phyloP scores from a whole-genome alignment of 495 filamentous ascomycete species.

The Penicillium coffeae region DNA sequence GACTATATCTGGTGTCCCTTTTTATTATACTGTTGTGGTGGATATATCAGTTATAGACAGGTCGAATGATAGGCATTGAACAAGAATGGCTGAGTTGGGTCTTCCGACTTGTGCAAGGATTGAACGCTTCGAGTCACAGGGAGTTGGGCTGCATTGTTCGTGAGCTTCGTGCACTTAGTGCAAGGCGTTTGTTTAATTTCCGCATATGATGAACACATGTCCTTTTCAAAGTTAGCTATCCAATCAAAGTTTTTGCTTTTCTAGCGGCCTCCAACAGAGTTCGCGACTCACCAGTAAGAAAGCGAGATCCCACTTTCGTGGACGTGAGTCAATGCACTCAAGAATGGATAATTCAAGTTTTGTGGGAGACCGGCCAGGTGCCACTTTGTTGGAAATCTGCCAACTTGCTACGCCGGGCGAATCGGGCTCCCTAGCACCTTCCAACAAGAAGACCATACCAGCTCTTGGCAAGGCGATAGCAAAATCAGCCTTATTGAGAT shows the following conservation, averaged over 20 bases:
- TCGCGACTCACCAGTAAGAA: constrained; percentile 35
- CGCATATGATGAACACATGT: constrained; percentile 41
- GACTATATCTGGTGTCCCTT: too few species aligned
- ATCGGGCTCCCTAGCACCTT: constrained; percentile 16
- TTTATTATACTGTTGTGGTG: too few species aligned
- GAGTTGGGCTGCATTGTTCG: constrained; percentile 35
- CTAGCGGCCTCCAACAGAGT: background rate
- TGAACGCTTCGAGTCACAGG: constrained; percentile 29
- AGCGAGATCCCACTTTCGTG: constrained; percentile 41
- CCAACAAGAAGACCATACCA: constrained; percentile 33
- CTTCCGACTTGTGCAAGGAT: constrained; percentile 4
- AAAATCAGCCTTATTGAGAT: constrained; percentile 23
- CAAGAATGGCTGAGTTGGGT: constrained; percentile 4
- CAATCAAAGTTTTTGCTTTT: background rate
- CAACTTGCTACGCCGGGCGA: constrained; percentile 25
- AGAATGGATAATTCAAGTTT: constrained; percentile 34
- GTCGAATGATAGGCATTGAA: constrained; percentile 23
- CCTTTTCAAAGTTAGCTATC: constrained; percentile 21
- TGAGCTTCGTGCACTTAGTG: constrained; percentile 35
- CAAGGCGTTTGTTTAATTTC: constrained; percentile 39
- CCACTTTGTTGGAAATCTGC: constrained; percentile 27
- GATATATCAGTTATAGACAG: constrained; percentile 29
- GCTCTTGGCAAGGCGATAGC: constrained; percentile 29
- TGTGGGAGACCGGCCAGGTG: constrained; percentile 15
- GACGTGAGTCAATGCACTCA: constrained; percentile 33